Conservation (phyloP, 257 asterid species). For the Misopates orontium region DNA sequence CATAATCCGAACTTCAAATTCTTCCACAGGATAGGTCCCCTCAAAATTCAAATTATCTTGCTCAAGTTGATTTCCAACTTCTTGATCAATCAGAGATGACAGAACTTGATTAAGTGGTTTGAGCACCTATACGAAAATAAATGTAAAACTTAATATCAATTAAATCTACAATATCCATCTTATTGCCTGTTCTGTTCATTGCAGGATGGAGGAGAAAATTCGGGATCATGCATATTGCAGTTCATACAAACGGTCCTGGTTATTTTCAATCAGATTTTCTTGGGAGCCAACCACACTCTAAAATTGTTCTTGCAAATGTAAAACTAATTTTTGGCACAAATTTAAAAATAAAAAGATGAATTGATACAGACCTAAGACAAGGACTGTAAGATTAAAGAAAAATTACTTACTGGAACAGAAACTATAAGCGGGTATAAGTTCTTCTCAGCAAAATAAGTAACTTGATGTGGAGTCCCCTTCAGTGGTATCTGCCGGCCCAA, state of each 20-base stretch:
- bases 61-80: slow-evolving; percentile 82
- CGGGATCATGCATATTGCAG: slow-evolving; percentile 4
- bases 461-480: slow-evolving; percentile 98
- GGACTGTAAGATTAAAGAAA: slow-evolving; percentile 12
- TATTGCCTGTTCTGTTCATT: neutral
- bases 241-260: slow-evolving; percentile 17
- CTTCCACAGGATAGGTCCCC: slow-evolving; percentile 90
- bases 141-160: slow-evolving; percentile 12
- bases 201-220: slow-evolving; percentile 22
- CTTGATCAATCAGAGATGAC: slow-evolving; percentile 91
- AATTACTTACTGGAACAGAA: slow-evolving; percentile 79
- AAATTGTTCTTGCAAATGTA: too few relatives aligned
- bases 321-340: neutral
- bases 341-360: slow-evolving; percentile 11
- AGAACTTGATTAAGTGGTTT: slow-evolving; percentile 92
- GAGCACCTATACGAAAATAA: slow-evolving; percentile 50
- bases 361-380: slow-evolving; percentile 5
- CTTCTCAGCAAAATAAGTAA: slow-evolving; percentile 92
- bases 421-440: slow-evolving; percentile 87
- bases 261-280: slow-evolving; percentile 4
- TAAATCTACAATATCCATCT: slow-evolving; percentile 4
- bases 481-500: slow-evolving; percentile 60
- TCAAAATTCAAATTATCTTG: slow-evolving; percentile 63
- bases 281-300: slow-evolving; percentile 1
- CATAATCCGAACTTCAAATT: slow-evolving; percentile 89